These are phyloP conservation scores for Spathaspora sp. DNA, from an alignment of 805 yeast genomes.

Conservation along the genomic window DNA sequence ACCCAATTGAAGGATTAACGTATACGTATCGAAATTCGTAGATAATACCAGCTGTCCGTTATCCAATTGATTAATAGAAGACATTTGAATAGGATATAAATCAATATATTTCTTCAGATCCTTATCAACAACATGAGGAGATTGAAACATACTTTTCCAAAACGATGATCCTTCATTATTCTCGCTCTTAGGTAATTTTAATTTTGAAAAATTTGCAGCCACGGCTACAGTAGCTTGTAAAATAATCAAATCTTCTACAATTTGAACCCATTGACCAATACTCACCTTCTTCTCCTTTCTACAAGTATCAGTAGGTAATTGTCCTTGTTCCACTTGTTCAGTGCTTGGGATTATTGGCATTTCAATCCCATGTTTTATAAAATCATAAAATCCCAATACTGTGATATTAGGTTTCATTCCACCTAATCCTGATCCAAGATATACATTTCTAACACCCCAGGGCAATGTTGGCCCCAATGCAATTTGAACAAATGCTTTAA, in stretches of 20 bases:
- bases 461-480: slow-evolving; percentile 82
- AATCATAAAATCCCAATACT: slow-evolving; percentile 83
- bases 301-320: slow-evolving; percentile 76
- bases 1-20: slow-evolving; percentile 88
- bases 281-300: slow-evolving; percentile 66
- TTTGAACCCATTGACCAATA: slow-evolving; percentile 84
- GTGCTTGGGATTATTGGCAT: slow-evolving; percentile 20
- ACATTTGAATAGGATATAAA: slow-evolving; percentile 95
- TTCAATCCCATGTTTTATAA: slow-evolving; percentile 38
- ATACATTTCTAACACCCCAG: slow-evolving; percentile 95
- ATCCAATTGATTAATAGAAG: slow-evolving; percentile 67
- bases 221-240: slow-evolving; percentile 92
- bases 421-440: slow-evolving; percentile 92
- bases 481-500: slow-evolving; percentile 93
- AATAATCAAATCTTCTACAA: slow-evolving; percentile 82
- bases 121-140: neutral
- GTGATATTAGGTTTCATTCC: slow-evolving; percentile 98
- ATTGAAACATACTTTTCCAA: neutral
- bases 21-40: slow-evolving; percentile 93
- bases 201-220: slow-evolving; percentile 76
- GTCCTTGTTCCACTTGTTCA: slow-evolving; percentile 16
- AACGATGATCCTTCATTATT: slow-evolving; percentile 10
- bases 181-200: slow-evolving; percentile 55
- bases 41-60: slow-evolving; percentile 70
- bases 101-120: slow-evolving; percentile 61